Evolutionary conservation across 2,329 filamentous ascomycete genomes (phyloP).

Genomic region (Epichloe hybrida): DNA sequence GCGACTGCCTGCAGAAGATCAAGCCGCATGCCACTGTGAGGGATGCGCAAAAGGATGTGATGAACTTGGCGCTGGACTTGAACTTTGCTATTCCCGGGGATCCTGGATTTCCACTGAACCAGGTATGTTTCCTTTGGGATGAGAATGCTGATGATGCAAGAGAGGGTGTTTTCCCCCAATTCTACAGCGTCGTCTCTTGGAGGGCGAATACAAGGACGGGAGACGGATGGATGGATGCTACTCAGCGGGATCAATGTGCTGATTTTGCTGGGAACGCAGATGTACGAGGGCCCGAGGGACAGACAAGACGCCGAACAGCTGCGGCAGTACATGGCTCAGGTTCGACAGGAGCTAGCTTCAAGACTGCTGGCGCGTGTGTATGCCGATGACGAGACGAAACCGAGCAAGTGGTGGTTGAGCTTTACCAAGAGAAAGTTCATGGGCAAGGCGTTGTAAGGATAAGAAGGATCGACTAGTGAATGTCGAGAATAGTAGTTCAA

Average conservation of each 20-base stretch:
- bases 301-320: conserved; percentile 81
- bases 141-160: neutral
- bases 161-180: neutral
- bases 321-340: conserved; percentile 80
- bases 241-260: neutral
- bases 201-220: too few relatives aligned
- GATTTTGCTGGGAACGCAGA: conserved; percentile 26
- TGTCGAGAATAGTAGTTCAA: neutral
- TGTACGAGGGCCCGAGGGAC: conserved; percentile 80
- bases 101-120: conserved; percentile 83
- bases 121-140: conserved; percentile 35
- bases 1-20: conserved; percentile 80
- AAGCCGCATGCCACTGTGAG: conserved; percentile 54
- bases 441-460: conserved; percentile 70
- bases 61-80: conserved; percentile 78
- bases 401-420: conserved; percentile 90
- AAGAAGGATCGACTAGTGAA: neutral
- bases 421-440: conserved; percentile 99
- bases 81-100: conserved; percentile 94
- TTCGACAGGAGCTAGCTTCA: conserved; percentile 78
- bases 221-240: neutral
- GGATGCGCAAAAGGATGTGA: conserved; percentile 58
- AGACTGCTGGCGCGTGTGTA: conserved; percentile 80
- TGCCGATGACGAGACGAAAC: conserved; percentile 60
- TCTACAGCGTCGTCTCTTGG: too few relatives aligned